phyloP scores from a whole-genome alignment of 345 rosid genomes.

The Eutrema heterophyllum region DNA sequence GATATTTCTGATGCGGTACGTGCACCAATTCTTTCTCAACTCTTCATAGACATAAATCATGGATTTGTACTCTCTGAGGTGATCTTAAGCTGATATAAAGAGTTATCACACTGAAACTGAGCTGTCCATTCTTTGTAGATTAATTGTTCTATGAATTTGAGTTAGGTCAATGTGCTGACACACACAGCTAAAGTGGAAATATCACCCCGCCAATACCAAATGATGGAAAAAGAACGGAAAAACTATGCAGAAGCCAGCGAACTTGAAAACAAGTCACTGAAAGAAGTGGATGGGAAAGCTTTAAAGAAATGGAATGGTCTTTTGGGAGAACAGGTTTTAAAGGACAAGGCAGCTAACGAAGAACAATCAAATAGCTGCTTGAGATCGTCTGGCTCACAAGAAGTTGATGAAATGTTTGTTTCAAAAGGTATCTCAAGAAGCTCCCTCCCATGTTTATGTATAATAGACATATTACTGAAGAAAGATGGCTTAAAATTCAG shows the following conservation, averaged over 20 bases:
- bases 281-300: slow-evolving; percentile 1
- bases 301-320: neutral
- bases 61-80: neutral
- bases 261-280: slow-evolving; percentile 3
- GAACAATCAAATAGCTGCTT: neutral
- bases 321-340: neutral
- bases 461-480: neutral
- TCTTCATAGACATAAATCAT: neutral
- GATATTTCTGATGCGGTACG: slow-evolving; percentile 82
- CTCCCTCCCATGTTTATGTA: neutral
- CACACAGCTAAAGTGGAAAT: slow-evolving; percentile 23
- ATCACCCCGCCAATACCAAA: neutral
- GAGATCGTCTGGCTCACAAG: neutral
- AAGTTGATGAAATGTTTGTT: neutral
- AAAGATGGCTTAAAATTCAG: neutral
- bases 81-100: neutral
- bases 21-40: neutral
- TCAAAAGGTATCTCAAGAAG: neutral
- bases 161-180: slow-evolving; percentile 30
- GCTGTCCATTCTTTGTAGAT: neutral
- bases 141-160: neutral
- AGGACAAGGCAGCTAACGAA: neutral
- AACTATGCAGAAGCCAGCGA: neutral
- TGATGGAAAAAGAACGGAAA: neutral
- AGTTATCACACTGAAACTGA: neutral